phyloP scores from a whole-genome alignment of 2,329 filamentous ascomycete species.

The Xylariaceae sp. region DNA sequence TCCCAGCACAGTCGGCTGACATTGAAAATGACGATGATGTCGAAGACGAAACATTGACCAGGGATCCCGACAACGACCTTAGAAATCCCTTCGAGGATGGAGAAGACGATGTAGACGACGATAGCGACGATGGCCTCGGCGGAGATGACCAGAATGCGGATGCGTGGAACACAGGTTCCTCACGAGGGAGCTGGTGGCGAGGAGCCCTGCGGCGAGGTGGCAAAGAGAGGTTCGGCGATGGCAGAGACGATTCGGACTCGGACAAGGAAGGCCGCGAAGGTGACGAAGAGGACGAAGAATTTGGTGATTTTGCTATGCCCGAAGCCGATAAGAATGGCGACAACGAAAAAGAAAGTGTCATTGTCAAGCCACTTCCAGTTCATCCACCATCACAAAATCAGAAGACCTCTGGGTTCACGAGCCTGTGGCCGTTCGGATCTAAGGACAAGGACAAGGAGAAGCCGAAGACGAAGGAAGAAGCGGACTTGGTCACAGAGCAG shows the following conservation, averaged over 20 bases:
- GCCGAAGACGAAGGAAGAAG: constrained; percentile 15
- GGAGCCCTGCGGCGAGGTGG: constrained; percentile 30
- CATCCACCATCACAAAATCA: constrained; percentile 41
- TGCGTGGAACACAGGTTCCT: constrained; percentile 26
- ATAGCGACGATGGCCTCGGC: constrained; percentile 34
- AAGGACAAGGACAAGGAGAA: constrained; percentile 29
- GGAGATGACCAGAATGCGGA: constrained; percentile 34
- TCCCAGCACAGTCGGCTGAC: constrained; percentile 34
- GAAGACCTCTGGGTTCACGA: constrained; percentile 39
- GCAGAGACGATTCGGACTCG: constrained; percentile 39
- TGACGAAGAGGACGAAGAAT: constrained; percentile 46
- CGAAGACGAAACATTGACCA: constrained; percentile 21
- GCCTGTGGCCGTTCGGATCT: constrained; percentile 52
- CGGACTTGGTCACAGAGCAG: constrained; percentile 23
- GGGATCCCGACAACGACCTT: constrained; percentile 19
- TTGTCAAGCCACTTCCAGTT: constrained; percentile 51
- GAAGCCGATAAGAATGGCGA: constrained; percentile 40
- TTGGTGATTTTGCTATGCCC: constrained; percentile 66
- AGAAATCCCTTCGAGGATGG: constrained; percentile 36
- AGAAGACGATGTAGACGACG: constrained; percentile 50
- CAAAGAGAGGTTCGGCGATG: constrained; percentile 35
- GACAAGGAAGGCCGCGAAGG: constrained; percentile 26
- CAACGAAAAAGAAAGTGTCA: constrained; percentile 27
- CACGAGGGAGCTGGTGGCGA: constrained; percentile 47
- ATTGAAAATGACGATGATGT: constrained; percentile 38